Evolutionary conservation across 495 filamentous ascomycete genomes (phyloP), one percentile per base, ranked within the genome.

Genomic region (Neurospora pannonica): DNA sequence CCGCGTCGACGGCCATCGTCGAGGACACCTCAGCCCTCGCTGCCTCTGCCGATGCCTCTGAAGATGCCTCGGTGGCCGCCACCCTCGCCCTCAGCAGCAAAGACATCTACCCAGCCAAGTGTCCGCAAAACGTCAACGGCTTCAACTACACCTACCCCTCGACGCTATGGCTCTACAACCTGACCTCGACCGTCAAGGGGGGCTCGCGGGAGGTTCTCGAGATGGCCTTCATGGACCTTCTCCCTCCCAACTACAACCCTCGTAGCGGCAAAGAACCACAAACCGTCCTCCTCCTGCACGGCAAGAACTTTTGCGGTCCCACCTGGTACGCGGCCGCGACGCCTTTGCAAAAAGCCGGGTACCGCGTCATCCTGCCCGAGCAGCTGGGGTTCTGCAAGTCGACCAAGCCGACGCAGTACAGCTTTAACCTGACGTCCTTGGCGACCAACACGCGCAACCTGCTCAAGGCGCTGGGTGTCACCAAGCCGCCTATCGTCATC

Each of bases 331-430:
- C 71, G 17, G 85, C 85, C 19, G 78, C 81, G 28, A 13, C 46
- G n/a, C 70, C 76, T 19, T 82, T 86, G 39, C 70, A 77, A 11
- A 72, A 69, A 0, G 75, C 72, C 39, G 85, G 84, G 8, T 86
- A 85, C 75, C 81, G 84, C 46, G 82, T 86, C 70, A 83, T 86
- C 71, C 40, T 85, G 2, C 83, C 82, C 2, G 85, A 86, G 74
- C 84, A 86, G 74, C 73, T 86, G 70, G 85, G 85, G 46, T 86
- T 83, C 69, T 86, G 85, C 82, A 86, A 86, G 76, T 84, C 82
- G n/a, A 80, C 81, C 11, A 86, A 87, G 75, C 84, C 85, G 4
- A 70, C 39, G 19, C 71, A 67, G 15, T 86, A 87, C 74, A 82
- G 85, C 76, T 87, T 83, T 77, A 84, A 75, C 40, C 73, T 86